Percentiles rank a stretch among this genome's conserved stretches.
phyloP scores from a whole-genome alignment of 1,139 yeast species.

The Kluyveromyces sp. region DNA sequence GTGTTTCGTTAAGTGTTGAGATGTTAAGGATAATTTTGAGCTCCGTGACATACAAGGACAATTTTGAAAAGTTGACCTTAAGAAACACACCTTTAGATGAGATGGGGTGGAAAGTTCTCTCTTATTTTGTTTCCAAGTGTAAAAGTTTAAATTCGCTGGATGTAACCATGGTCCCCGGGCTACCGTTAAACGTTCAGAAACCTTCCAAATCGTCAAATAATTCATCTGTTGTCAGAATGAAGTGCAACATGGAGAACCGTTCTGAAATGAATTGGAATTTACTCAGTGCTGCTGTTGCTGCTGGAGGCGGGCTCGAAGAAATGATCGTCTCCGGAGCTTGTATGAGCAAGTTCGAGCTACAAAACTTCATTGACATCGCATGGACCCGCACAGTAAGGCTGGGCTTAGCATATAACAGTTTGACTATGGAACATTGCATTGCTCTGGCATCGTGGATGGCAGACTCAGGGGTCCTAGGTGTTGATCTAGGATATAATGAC shows the following conservation, averaged over 20 bases:
- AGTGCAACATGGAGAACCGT: constrained; percentile 49
- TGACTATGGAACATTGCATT: constrained; percentile 45
- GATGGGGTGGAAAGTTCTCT: constrained; percentile 64
- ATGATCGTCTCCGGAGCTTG: constrained; percentile 67
- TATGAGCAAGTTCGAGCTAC: constrained; percentile 48
- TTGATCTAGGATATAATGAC: constrained; percentile 70
- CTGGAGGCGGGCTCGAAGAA: constrained; percentile 68
- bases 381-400: constrained; percentile 46
- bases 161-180: constrained; percentile 62
- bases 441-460: constrained; percentile 46
- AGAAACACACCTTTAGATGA: constrained; percentile 63
- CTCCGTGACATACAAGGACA: constrained; percentile 53
- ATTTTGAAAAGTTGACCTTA: constrained; percentile 58
- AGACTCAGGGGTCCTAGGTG: constrained; percentile 37
- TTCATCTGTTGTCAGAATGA: constrained; percentile 44
- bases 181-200: constrained; percentile 51
- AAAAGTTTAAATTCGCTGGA: constrained; percentile 51
- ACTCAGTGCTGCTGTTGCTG: constrained; percentile 59
- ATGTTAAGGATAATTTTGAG: constrained; percentile 59
- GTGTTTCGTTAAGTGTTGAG: constrained; percentile 54
- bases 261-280: constrained; percentile 72
- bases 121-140: constrained; percentile 58
- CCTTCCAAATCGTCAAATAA: constrained; percentile 33
- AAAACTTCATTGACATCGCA: constrained; percentile 47
- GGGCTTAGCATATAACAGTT: constrained; percentile 63